Base-by-base conservation (phyloP, 1,284 basidiomycete species). In the Trichosporon coremiiforme region DNA sequence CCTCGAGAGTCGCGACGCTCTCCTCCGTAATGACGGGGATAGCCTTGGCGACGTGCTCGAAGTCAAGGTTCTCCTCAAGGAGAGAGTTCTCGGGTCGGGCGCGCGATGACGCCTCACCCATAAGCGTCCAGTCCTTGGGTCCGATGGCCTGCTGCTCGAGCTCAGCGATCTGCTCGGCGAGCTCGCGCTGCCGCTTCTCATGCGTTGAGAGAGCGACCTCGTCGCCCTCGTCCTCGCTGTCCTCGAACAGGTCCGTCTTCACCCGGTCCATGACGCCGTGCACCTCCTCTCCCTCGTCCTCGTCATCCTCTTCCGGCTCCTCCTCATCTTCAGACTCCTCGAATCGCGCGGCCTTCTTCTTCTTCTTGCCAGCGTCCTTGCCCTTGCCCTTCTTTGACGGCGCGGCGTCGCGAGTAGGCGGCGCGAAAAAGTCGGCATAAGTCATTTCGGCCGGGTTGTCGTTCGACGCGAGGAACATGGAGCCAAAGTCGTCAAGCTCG, bases 41-140 rank as follows among this genome's bases (percentile, higher is more conserved):
- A 17, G 90, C 86, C 84, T 96, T 98, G 84, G 90, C 89, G 13
- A 91, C 88, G 47, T 86, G 91, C 75, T 99, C 97, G 75, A 96
- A 99, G 71, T 98, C 95, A 55, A 99, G 87, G 80, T 98, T 93
- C 81, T 98, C 92, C 81, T 94, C 93, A 13, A 99, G 87, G 17
- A 98, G 86, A 29, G 93, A 93, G 84, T 99, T 95, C 78, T 93
- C 89, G 0, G 97, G 96, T 66, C 97, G 89, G 55, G 90, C 85
- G 47, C 90, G 88, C 6, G 92, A 88, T 12, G 88, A 89, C 12
- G 94, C 93, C 84, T 99, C 97, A 63, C 97, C 96, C 85, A 93
- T 88, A 41, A 98, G 86, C 6, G 90, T 91, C 97, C 97, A 99
- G 74, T 98, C 95, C 77, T 87, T 87, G 41, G 85, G 84, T 6